These are phyloP conservation scores for Saprolegnia parasitica DNA, from an alignment of 352 stramenopile species.

Conservation along the genomic window DNA sequence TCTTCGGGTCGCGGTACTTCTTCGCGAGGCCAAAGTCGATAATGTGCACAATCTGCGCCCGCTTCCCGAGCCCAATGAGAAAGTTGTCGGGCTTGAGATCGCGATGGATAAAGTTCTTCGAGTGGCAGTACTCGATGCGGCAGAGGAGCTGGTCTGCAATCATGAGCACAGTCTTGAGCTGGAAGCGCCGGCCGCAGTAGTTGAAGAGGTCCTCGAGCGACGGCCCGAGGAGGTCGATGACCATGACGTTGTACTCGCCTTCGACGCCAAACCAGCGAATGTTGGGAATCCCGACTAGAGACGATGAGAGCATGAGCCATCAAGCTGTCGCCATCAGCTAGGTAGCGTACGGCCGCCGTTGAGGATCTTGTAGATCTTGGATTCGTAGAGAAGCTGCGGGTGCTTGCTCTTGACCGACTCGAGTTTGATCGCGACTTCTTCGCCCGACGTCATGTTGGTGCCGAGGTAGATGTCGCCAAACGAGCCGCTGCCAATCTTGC, in stretches of 20 bases:
- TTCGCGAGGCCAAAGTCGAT: slow-evolving; percentile 90
- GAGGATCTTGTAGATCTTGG: slow-evolving; percentile 99
- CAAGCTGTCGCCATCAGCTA: slow-evolving; percentile 13
- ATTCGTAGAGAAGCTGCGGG: slow-evolving; percentile 99
- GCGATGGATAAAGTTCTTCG: slow-evolving; percentile 87
- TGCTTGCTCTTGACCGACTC: slow-evolving; percentile 97
- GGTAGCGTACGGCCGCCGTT: slow-evolving; percentile 93
- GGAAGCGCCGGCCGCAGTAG: slow-evolving; percentile 83
- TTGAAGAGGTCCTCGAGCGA: slow-evolving; percentile 89
- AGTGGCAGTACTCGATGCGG: slow-evolving; percentile 84
- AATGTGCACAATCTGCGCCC: slow-evolving; percentile 79
- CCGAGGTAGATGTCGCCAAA: slow-evolving; percentile 99
- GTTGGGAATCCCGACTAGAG: slow-evolving; percentile 95
- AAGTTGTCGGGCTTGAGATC: slow-evolving; percentile 91
- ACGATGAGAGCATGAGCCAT: slow-evolving; percentile 27
- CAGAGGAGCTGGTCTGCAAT: slow-evolving; percentile 84
- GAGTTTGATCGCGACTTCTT: slow-evolving; percentile 99
- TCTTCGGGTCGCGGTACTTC: slow-evolving; percentile 86
- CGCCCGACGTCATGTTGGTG: slow-evolving; percentile 99
- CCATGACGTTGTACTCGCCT: slow-evolving; percentile 99
- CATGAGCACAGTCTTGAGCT: slow-evolving; percentile 96
- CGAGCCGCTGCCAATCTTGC: slow-evolving; percentile 98
- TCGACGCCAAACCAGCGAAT: slow-evolving; percentile 99
- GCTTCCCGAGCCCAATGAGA: slow-evolving; percentile 81
- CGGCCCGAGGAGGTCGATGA: slow-evolving; percentile 98